Evolutionary conservation across 345 rosid species (phyloP).

Genomic region (Raphanus sativus): DNA sequence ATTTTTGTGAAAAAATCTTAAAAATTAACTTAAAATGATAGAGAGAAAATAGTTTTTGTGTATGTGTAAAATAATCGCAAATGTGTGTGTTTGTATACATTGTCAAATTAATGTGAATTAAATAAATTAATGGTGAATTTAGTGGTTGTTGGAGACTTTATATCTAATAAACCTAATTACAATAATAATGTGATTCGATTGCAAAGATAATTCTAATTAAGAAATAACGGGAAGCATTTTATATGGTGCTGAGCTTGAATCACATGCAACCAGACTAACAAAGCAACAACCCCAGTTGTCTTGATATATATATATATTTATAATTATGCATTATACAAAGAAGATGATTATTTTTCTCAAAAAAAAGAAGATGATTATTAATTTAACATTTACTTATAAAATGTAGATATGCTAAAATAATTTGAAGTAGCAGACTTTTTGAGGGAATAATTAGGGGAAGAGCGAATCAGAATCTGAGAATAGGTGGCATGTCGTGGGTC

Average conservation of each 20-base stretch:
- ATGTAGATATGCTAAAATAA: slow-evolving; percentile 38
- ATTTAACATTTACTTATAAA: background rate
- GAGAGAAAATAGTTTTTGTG: background rate
- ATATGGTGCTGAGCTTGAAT: slow-evolving; percentile 41
- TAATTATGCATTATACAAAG: slow-evolving; percentile 16
- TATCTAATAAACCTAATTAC: slow-evolving; percentile 23
- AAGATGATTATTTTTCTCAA: slow-evolving; percentile 27
- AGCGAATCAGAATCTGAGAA: slow-evolving; percentile 39
- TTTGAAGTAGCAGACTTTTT: slow-evolving; percentile 28
- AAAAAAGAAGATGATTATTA: slow-evolving; percentile 29
- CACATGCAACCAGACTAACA: slow-evolving; percentile 46
- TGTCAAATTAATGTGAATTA: slow-evolving; percentile 7
- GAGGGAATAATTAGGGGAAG: slow-evolving; percentile 26
- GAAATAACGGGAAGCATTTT: slow-evolving; percentile 35
- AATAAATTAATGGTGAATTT: background rate
- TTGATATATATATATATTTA: background rate
- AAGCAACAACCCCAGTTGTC: slow-evolving; percentile 49
- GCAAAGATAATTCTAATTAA: slow-evolving; percentile 10
- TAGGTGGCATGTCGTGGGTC: slow-evolving; percentile 39
- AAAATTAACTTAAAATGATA: too few relatives aligned
- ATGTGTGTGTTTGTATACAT: background rate
- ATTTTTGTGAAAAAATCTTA: too few relatives aligned
- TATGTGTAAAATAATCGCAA: background rate
- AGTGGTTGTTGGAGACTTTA: slow-evolving; percentile 36
- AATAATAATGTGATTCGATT: background rate